A percentile compares a stretch with the other conserved stretches of the same genome.
Conservation (phyloP, 208 protist species). For the Leishmania amazonensis region DNA sequence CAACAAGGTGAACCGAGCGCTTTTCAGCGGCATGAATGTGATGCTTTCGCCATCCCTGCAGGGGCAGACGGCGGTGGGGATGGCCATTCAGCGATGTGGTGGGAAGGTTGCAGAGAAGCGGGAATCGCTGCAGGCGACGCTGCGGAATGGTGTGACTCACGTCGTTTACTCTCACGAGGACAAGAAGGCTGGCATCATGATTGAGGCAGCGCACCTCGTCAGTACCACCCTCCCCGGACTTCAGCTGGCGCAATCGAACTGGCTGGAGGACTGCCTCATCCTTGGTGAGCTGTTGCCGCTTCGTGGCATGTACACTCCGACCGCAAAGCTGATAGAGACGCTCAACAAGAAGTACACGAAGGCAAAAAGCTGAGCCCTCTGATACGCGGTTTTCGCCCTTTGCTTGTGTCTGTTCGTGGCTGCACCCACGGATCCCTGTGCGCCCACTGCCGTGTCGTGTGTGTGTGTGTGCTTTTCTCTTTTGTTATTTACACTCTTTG, state of each 20-base stretch:
- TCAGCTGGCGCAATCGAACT: slow-evolving; percentile 66
- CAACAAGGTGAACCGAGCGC: slow-evolving; percentile 71
- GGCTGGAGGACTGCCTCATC: slow-evolving; percentile 88
- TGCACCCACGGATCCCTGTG: neutral
- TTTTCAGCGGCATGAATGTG: slow-evolving; percentile 77
- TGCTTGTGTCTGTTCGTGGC: neutral
- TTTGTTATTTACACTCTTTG: neutral
- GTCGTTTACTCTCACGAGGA: slow-evolving; percentile 79
- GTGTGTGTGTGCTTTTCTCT: neutral
- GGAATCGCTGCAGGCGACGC: slow-evolving; percentile 37
- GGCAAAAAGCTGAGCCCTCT: slow-evolving; percentile 6
- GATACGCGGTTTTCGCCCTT: neutral
- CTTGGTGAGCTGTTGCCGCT: slow-evolving; percentile 76
- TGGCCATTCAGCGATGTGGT: slow-evolving; percentile 66
- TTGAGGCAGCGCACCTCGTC: slow-evolving; percentile 54
- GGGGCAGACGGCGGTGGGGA: slow-evolving; percentile 25
- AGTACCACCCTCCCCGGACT: slow-evolving; percentile 60
- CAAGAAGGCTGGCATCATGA: slow-evolving; percentile 78
- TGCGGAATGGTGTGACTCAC: slow-evolving; percentile 68
- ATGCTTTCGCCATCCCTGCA: slow-evolving; percentile 64
- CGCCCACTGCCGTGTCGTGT: neutral
- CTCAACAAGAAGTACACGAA: slow-evolving; percentile 80
- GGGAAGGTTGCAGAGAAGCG: slow-evolving; percentile 46
- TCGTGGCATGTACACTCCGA: slow-evolving; percentile 75
- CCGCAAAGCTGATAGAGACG: slow-evolving; percentile 79